phyloP scores from a whole-genome alignment of 2,329 filamentous ascomycete species.

The Aspergillus tanneri region DNA sequence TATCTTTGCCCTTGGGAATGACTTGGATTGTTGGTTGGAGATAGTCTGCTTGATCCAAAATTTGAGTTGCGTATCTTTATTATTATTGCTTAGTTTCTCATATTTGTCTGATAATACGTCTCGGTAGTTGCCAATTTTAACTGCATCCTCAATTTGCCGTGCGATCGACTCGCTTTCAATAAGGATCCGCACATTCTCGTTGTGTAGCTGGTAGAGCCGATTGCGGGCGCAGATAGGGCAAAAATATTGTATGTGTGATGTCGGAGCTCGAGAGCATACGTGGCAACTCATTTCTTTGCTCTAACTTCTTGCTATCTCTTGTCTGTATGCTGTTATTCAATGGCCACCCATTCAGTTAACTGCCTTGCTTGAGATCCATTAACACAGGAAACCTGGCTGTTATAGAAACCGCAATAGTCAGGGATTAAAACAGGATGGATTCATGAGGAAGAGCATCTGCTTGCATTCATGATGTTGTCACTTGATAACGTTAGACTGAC shows the following conservation, averaged over 20 bases:
- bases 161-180: constrained; percentile 59
- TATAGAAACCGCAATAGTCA: too few species aligned
- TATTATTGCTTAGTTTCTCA: background rate
- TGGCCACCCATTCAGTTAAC: too few species aligned
- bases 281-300: constrained; percentile 63
- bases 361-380: too few species aligned
- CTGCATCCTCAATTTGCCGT: constrained; percentile 45
- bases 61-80: constrained; percentile 15
- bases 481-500: too few species aligned
- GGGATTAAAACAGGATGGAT: too few species aligned
- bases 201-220: constrained; percentile 62
- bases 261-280: constrained; percentile 59
- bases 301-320: constrained; percentile 8
- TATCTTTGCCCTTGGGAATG: constrained; percentile 29
- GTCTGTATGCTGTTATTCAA: constrained; percentile 10
- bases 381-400: too few species aligned
- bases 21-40: constrained; percentile 32
- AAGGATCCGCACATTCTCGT: constrained; percentile 60
- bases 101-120: background rate
- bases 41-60: constrained; percentile 32
- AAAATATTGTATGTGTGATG: constrained; percentile 62
- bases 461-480: too few species aligned
- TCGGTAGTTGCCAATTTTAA: constrained; percentile 14
- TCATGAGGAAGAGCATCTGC: too few species aligned
- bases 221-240: constrained; percentile 71